Base-by-base conservation (phyloP, 2,329 filamentous ascomycete genomes). In the Calonectria pseudoreteaudii region DNA sequence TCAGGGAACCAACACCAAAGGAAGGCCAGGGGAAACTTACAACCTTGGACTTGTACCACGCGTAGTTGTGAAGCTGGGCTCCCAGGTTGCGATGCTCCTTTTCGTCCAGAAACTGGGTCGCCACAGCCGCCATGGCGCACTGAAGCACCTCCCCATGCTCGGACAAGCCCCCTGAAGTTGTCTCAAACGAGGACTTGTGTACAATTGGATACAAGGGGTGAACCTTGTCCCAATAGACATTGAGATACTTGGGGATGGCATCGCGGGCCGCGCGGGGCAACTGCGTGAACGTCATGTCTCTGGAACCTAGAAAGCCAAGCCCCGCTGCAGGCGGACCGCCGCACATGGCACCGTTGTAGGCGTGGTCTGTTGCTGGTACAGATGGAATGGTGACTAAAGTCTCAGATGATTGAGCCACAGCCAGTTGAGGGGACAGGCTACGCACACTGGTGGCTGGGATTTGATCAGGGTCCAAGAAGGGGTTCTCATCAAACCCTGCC, bases 51-150 rank as follows among this genome's bases (percentile, higher is more conserved):
- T 88, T 87, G 76, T 88, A 84, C 84, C 83, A 88, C 14, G 88
- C 89, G 78, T 87, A 87, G 66, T 87, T 86, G 81, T 91, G 88
- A 78, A 91, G 83, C 70, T 87, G 83, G 66, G 85, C 86, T 34
- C 89, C 89, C 77, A 86, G 86, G 71, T 84, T 84, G 71, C 89
- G 88, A 80, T 90, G 86, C 65, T 89, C 88, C 80, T 85, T 85
- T 78, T 84, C 83, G 64, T 84, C 81, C 68, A 90, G 82, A 73
- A 86, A 88, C 77, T 91, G 89, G 28, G 89, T 88, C 58, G 87
- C 90, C 36, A 91, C 81, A n/a, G 90, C 89, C 28, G 89, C 90
- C 89, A 91, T 91, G 73, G 89, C 88, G 74, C 86, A 90, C 18
- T 83, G 86, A 58, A 91, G 82, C 52, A 88, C 82, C 68, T 89